Base-by-base conservation (phyloP, 2,329 filamentous ascomycete genomes). In the Biscogniauxia mediterranea region DNA sequence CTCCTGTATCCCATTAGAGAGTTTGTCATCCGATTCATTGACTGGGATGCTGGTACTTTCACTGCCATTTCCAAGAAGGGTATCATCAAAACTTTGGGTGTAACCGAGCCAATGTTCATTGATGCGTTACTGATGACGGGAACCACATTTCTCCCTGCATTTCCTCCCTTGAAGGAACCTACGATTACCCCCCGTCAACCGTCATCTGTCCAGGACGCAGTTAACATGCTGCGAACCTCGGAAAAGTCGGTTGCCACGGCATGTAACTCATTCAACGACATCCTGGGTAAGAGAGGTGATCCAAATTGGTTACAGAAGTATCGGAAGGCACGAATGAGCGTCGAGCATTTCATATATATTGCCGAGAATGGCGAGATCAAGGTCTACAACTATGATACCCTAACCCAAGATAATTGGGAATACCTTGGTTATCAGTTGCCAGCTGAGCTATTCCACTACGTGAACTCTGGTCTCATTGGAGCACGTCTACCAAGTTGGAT, bases 371-470 rank as follows among this genome's bases (percentile, higher is more conserved):
- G 95, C 50, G 87, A 89, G 69, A 84, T 97, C 55, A 85, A 86
- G 62, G 89, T 93, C 17, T 83, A 92, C 69, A 88, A 93, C 68
- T 84, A 82, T 58, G 89, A 91, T 7, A 83, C 86, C 58, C 85
- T 93, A 20, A 93, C 95, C 1, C 85, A 84, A 53, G 93, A 98
- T 73, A 89, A 95, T 66, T 91, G 96, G 72, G 89, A 94, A 71
- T 93, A 97, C 72, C 86, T 97, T 64, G 93, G 93, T n/a, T 86
- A 96, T 61, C 90, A 93, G 62, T 81, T 99, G 5, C 93, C 95
- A 0, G 88, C 93, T 50, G 95, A 99, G 76, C 81, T 98, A 19
- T 93, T 94, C 74, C 90, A 92, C 75, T 98, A 98, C 74, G 82
- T 97, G 55, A 93, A 92, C 61, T 88, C 85, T 56, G 95, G 92